phyloP scores from a whole-genome alignment of 2,329 filamentous ascomycete species.

The Falciphora oryzae region DNA sequence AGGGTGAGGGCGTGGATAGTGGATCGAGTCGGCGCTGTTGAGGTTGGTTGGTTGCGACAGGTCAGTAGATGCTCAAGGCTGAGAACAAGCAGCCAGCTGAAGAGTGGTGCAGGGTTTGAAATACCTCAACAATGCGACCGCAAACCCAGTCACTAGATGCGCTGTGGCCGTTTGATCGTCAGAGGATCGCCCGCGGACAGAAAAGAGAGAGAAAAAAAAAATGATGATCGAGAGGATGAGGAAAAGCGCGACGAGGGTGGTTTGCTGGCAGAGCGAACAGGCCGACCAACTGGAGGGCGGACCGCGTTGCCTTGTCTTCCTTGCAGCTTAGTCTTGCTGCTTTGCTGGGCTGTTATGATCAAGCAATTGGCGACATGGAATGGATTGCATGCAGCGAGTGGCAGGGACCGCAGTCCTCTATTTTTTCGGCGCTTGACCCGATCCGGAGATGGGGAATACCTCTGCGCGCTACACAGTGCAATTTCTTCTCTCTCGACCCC shows the following conservation, averaged over 20 bases:
- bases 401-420: neutral
- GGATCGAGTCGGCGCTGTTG: neutral
- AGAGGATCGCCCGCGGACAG: neutral
- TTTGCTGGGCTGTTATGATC: neutral
- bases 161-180: neutral
- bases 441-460: neutral
- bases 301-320: neutral
- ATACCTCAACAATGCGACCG: neutral
- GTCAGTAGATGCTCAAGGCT: neutral
- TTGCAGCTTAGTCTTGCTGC: neutral
- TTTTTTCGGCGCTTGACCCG: neutral
- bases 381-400: neutral
- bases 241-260: neutral
- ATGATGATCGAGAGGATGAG: no score
- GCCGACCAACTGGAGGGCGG: neutral
- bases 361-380: neutral
- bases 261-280: neutral
- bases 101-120: neutral
- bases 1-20: neutral
- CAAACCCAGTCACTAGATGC: neutral
- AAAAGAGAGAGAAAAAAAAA: neutral
- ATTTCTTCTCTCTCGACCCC: neutral
- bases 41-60: neutral
- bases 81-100: neutral
- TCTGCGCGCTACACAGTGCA: neutral